phyloP scores from a whole-genome alignment of 2,329 filamentous ascomycete genomes.

The Plenodomus lindquistii region DNA sequence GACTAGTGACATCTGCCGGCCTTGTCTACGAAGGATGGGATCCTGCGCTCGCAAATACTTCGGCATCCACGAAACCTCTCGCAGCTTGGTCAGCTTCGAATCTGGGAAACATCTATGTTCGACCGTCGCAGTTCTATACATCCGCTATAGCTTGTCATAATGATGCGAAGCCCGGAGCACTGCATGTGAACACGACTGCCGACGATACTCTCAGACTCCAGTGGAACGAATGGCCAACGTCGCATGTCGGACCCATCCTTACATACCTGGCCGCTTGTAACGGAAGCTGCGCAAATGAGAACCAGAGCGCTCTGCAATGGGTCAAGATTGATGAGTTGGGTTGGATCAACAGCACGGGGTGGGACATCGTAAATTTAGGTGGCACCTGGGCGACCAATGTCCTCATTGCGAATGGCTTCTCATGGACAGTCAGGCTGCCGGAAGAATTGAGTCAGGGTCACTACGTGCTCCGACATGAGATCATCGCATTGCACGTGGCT shows the following conservation, averaged over 20 bases:
- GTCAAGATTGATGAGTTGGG: conserved; percentile 40
- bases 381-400: conserved; percentile 39
- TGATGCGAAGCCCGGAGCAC: conserved; percentile 54
- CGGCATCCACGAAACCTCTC: conserved; percentile 10
- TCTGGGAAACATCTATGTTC: conserved; percentile 30
- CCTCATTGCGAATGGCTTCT: conserved; percentile 49
- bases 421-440: conserved; percentile 52
- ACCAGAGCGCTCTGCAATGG: conserved; percentile 27
- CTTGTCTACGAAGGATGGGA: conserved; percentile 29
- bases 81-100: conserved; percentile 30
- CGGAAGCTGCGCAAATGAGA: conserved; percentile 20
- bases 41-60: conserved; percentile 12
- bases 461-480: conserved; percentile 60
- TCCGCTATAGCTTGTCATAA: conserved; percentile 62
- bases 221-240: conserved; percentile 53
- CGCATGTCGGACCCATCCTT: conserved; percentile 40
- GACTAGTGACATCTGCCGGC: conserved; percentile 23
- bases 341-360: conserved; percentile 29
- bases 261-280: conserved; percentile 38
- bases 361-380: conserved; percentile 10
- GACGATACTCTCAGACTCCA: conserved; percentile 57
- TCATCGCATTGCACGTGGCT: conserved; percentile 53
- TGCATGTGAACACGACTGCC: conserved; percentile 58
- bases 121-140: conserved; percentile 26
- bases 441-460: conserved; percentile 46